Evolutionary conservation across 371 early-diverging fungal species (phyloP).

Genomic region (Haplosporangium sp.): DNA sequence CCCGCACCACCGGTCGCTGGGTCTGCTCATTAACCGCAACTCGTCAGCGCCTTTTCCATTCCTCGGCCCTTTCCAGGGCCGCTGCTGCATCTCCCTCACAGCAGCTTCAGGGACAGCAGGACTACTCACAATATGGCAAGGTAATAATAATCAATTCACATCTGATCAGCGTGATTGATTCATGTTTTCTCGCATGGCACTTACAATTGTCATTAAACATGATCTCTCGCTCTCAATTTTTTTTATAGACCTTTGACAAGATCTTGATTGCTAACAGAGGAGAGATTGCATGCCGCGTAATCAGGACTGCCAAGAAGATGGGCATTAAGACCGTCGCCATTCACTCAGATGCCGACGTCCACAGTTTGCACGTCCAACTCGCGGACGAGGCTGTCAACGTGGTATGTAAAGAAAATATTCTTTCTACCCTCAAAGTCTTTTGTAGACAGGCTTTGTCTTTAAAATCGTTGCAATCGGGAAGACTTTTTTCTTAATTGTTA

Average conservation of each 20-base stretch:
- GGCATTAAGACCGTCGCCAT: slow-evolving; percentile 94
- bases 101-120: slow-evolving; percentile 26
- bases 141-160: slow-evolving; percentile 14
- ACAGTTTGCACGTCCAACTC: slow-evolving; percentile 78
- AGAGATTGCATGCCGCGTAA: slow-evolving; percentile 95
- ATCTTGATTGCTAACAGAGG: slow-evolving; percentile 97
- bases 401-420: slow-evolving; percentile 54
- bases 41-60: slow-evolving; percentile 54
- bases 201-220: background rate
- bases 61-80: slow-evolving; percentile 24
- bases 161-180: background rate
- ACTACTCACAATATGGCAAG: slow-evolving; percentile 54
- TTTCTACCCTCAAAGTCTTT: too few species aligned
- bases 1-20: slow-evolving; percentile 53
- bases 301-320: slow-evolving; percentile 83
- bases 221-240: background rate
- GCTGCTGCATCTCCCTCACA: slow-evolving; percentile 23
- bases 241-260: slow-evolving; percentile 80
- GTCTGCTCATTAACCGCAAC: slow-evolving; percentile 52
- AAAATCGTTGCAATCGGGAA: background rate
- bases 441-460: too few species aligned
- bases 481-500: too few species aligned
- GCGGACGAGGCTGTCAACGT: slow-evolving; percentile 77
- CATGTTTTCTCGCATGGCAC: background rate
- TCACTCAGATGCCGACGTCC: slow-evolving; percentile 90